Evolutionary conservation across 805 yeast genomes (phyloP).

Genomic region (Pichia eremophila): DNA sequence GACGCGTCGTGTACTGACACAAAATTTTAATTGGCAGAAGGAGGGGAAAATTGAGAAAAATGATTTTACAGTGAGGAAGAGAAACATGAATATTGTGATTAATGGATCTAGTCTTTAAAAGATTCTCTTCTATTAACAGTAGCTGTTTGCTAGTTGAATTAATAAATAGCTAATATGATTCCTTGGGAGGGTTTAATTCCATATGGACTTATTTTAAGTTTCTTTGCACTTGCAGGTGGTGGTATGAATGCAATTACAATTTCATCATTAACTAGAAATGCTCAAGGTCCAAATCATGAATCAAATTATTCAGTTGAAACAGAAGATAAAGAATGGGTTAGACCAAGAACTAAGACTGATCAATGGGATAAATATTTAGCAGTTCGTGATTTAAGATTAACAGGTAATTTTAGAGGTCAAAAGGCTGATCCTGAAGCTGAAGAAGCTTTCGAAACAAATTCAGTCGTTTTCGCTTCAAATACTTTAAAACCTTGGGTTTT

Average conservation of each 20-base stretch:
- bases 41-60: too few relatives aligned
- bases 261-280: conserved; percentile 22
- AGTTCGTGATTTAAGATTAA: conserved; percentile 67
- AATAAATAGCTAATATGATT: conserved; percentile 32
- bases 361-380: conserved; percentile 48
- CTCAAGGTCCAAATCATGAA: conserved; percentile 29
- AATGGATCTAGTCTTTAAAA: too few relatives aligned
- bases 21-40: too few relatives aligned
- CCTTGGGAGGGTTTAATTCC: conserved; percentile 65
- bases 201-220: conserved; percentile 45
- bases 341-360: conserved; percentile 45
- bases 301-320: conserved; percentile 30
- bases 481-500: conserved; percentile 30
- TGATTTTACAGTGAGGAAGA: too few relatives aligned
- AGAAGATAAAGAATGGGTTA: conserved; percentile 39
- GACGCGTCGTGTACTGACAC: neutral
- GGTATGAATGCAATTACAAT: conserved; percentile 29
- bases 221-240: conserved; percentile 46
- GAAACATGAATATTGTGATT: too few relatives aligned
- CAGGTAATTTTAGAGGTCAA: conserved; percentile 69
- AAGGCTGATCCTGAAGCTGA: conserved; percentile 60
- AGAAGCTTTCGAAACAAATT: conserved; percentile 66
- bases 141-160: too few relatives aligned
- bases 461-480: conserved; percentile 30
- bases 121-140: too few relatives aligned